Conservation (phyloP, 257 asterid species). For the Linaria vulgaris region DNA sequence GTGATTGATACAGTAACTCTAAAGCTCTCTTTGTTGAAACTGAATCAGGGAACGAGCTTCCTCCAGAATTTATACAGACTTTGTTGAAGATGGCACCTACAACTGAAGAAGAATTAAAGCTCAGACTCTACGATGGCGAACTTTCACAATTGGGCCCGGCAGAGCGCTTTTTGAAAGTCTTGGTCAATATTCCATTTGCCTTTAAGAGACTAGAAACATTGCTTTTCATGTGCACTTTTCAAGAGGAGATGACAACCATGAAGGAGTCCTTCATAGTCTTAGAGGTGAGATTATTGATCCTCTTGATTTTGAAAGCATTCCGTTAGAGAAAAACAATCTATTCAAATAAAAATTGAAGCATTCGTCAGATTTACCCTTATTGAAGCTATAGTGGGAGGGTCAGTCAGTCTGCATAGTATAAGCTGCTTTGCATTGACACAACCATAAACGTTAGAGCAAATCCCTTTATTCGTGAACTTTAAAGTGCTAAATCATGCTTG, state of each 20-base stretch:
- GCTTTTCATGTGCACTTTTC: conserved; percentile 72
- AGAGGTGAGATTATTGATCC: conserved; percentile 56
- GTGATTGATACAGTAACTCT: conserved; percentile 4
- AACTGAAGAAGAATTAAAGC: conserved; percentile 80
- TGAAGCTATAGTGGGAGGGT: background rate
- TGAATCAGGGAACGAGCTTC: conserved; percentile 86
- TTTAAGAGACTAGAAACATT: conserved; percentile 76
- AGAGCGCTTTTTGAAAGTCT: conserved; percentile 80
- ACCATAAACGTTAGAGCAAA: background rate
- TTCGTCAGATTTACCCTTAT: background rate
- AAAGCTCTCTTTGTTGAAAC: conserved; percentile 26
- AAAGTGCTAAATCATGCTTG: too few relatives aligned
- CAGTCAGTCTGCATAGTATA: background rate
- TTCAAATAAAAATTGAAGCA: background rate
- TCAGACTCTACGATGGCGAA: conserved; percentile 73
- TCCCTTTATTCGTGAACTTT: background rate
- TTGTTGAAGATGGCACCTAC: conserved; percentile 86
- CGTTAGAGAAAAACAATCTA: background rate
- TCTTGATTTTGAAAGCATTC: background rate
- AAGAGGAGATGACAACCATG: conserved; percentile 56
- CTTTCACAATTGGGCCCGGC: conserved; percentile 83
- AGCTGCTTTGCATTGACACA: background rate
- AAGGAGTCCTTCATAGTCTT: conserved; percentile 65
- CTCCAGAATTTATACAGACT: conserved; percentile 73
- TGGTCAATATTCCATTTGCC: conserved; percentile 81